These are phyloP conservation scores for Pythium myriotylum DNA, from an alignment of 352 stramenopile genomes.

Conservation along the genomic window DNA sequence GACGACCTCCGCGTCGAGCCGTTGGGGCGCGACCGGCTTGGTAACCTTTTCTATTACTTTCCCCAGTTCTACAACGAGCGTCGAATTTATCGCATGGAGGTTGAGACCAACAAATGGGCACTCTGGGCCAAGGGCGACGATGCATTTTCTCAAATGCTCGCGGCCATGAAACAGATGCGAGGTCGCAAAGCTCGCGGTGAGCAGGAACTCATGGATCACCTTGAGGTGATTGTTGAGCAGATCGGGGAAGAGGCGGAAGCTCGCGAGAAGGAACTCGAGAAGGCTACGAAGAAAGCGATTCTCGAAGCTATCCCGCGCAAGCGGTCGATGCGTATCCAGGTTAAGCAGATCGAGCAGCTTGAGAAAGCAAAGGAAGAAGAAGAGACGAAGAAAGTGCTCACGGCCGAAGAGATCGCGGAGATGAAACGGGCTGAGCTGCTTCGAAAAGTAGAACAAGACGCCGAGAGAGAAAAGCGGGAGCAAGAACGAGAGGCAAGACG, in stretches of 20 bases:
- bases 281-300: slow-evolving; percentile 75
- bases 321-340: slow-evolving; percentile 78
- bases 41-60: slow-evolving; percentile 85
- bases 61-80: slow-evolving; percentile 87
- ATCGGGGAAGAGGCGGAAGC: slow-evolving; percentile 64
- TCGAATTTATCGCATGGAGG: slow-evolving; percentile 67
- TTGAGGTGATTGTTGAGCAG: slow-evolving; percentile 82
- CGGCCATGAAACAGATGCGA: slow-evolving; percentile 56
- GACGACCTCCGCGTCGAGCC: slow-evolving; percentile 81
- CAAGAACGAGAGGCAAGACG: slow-evolving; percentile 53
- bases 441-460: slow-evolving; percentile 65
- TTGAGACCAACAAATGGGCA: slow-evolving; percentile 53
- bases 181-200: slow-evolving; percentile 74
- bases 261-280: slow-evolving; percentile 63
- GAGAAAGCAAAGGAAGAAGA: slow-evolving; percentile 73
- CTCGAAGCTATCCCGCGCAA: slow-evolving; percentile 85
- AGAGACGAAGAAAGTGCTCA: slow-evolving; percentile 54
- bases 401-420: slow-evolving; percentile 66
- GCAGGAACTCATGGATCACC: slow-evolving; percentile 72
- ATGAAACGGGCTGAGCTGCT: slow-evolving; percentile 72
- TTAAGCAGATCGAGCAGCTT: slow-evolving; percentile 82
- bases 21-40: slow-evolving; percentile 68
- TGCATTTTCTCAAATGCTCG: slow-evolving; percentile 56
- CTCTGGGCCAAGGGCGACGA: slow-evolving; percentile 81
- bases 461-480: slow-evolving; percentile 57